A percentile compares a stretch with the other conserved stretches of the same genome.
phyloP scores from a whole-genome alignment of 345 rosid genomes.

The Lepidium sativum region DNA sequence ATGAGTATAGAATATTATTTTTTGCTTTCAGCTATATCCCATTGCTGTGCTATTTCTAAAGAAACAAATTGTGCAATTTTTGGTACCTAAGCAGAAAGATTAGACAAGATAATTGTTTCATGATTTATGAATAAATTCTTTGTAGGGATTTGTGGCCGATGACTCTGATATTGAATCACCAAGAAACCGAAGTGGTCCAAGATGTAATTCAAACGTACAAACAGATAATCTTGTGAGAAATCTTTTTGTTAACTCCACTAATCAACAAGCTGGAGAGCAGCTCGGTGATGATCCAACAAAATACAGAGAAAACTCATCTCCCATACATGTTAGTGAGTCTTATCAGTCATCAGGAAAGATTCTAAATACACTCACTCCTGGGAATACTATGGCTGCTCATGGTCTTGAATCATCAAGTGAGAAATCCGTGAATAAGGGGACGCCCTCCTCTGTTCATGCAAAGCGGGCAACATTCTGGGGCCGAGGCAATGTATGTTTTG shows the following conservation, averaged over 20 bases:
- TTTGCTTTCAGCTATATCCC: neutral
- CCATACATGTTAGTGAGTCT: slow-evolving; percentile 54
- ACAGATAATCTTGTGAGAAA: slow-evolving; percentile 37
- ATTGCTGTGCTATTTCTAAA: neutral
- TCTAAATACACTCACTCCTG: slow-evolving; percentile 53
- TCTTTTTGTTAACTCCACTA: slow-evolving; percentile 33
- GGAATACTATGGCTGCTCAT: slow-evolving; percentile 41
- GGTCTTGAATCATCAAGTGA: slow-evolving; percentile 55
- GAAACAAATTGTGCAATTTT: neutral
- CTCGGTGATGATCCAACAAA: slow-evolving; percentile 44
- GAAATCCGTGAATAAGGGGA: slow-evolving; percentile 49
- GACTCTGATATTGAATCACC: slow-evolving; percentile 77
- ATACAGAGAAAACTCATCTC: slow-evolving; percentile 38
- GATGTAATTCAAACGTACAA: slow-evolving; percentile 37
- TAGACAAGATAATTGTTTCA: neutral
- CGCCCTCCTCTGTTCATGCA: slow-evolving; percentile 48
- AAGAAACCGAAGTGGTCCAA: slow-evolving; percentile 34
- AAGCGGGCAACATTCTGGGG: slow-evolving; percentile 88
- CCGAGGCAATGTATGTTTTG: slow-evolving; percentile 68
- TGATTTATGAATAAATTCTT: slow-evolving; percentile 8
- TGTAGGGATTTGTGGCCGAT: slow-evolving; percentile 80
- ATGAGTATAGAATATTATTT: neutral
- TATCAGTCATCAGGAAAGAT: slow-evolving; percentile 67
- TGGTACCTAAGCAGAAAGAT: neutral
- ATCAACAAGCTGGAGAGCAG: slow-evolving; percentile 48